Conservation (phyloP, 202 grass and related monocot genomes). For the Brachypodium distachyon region DNA sequence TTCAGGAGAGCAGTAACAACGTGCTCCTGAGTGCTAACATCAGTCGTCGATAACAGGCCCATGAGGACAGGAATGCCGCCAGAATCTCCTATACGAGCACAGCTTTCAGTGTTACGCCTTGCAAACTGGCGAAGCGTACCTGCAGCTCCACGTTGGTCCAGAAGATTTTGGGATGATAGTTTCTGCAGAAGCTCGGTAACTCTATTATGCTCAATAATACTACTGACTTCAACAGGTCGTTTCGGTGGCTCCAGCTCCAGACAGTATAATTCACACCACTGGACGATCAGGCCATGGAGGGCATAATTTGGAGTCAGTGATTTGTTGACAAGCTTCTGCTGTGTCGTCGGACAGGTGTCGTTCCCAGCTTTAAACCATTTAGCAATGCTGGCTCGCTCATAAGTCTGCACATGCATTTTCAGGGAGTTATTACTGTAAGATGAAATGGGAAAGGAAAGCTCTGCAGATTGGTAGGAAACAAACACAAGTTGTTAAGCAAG, state of each 20-base stretch:
- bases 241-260: slow-evolving; percentile 66
- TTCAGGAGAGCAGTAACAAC: slow-evolving; percentile 76
- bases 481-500: background rate
- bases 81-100: slow-evolving; percentile 72
- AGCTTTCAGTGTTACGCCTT: slow-evolving; percentile 54
- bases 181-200: slow-evolving; percentile 59
- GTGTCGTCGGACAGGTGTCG: slow-evolving; percentile 69
- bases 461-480: background rate
- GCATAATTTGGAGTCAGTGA: slow-evolving; percentile 76
- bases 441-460: background rate
- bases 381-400: slow-evolving; percentile 59
- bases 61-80: slow-evolving; percentile 80
- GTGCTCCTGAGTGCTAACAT: slow-evolving; percentile 65
- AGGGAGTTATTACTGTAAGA: background rate
- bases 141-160: slow-evolving; percentile 47
- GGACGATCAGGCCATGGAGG: slow-evolving; percentile 55
- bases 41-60: slow-evolving; percentile 43
- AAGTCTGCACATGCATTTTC: slow-evolving; percentile 53
- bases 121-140: slow-evolving; percentile 67
- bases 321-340: slow-evolving; percentile 57
- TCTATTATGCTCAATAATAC: slow-evolving; percentile 45
- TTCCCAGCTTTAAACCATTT: slow-evolving; percentile 74
- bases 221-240: slow-evolving; percentile 24
- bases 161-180: slow-evolving; percentile 52
- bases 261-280: slow-evolving; percentile 73